Conservation (phyloP, 345 rosid species). For the Lepidium didymum region DNA sequence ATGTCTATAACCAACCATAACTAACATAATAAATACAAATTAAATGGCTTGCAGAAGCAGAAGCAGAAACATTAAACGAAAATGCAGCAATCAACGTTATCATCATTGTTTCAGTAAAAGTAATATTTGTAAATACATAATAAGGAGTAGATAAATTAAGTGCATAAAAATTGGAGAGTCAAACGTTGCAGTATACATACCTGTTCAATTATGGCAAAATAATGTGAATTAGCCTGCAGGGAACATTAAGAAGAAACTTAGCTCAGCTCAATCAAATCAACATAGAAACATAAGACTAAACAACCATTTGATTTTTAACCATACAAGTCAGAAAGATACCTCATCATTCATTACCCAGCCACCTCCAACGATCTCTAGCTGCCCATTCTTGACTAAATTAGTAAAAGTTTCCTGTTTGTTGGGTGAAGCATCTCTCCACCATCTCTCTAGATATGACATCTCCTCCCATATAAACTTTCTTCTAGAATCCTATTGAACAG, state of each 20-base stretch:
- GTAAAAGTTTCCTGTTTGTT: conserved; percentile 57
- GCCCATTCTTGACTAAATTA: conserved; percentile 78
- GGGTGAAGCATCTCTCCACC: conserved; percentile 94
- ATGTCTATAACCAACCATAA: not conserved
- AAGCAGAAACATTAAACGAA: not conserved
- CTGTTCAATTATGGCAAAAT: conserved; percentile 93
- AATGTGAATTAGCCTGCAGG: conserved; percentile 97
- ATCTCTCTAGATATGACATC: conserved; percentile 94
- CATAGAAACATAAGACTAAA: not conserved
- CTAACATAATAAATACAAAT: conserved; percentile 5
- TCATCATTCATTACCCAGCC: conserved; percentile 99
- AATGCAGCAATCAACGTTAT: not conserved
- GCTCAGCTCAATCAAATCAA: conserved; percentile 4
- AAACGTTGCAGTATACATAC: conserved; percentile 22
- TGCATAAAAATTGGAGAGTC: not conserved
- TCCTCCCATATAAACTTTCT: conserved; percentile 99
- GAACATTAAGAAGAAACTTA: conserved; percentile 20
- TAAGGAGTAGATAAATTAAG: not conserved
- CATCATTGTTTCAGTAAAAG: not conserved
- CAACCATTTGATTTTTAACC: not conserved
- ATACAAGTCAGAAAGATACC: conserved; percentile 37
- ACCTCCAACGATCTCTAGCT: conserved; percentile 96
- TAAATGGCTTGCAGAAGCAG: not conserved
- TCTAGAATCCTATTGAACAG: conserved; percentile 55
- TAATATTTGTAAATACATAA: not conserved